A percentile compares a stretch with the other conserved stretches of the same genome.
Conservation (phyloP, 2,329 filamentous ascomycete genomes). For the Pseudogymnoascus sp. region DNA sequence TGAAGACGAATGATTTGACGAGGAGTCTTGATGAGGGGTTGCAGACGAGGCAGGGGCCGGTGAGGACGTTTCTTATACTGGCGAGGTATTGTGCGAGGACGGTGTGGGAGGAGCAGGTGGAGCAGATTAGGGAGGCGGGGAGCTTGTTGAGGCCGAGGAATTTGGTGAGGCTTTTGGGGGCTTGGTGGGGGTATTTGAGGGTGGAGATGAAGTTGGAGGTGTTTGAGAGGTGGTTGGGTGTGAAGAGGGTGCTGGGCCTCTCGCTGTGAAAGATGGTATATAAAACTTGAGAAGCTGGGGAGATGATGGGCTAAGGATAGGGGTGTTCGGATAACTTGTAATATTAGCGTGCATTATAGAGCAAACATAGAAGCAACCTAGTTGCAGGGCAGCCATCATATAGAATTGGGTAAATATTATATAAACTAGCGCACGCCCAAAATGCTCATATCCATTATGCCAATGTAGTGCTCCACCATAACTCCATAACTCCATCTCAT, state of each 20-base stretch:
- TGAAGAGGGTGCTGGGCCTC: conserved; percentile 43
- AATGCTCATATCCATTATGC: neutral
- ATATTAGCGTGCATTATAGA: conserved; percentile 10
- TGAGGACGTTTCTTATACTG: conserved; percentile 61
- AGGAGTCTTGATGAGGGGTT: conserved; percentile 88
- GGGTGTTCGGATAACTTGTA: neutral
- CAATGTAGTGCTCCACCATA: neutral
- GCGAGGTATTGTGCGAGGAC: conserved; percentile 62
- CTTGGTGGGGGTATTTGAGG: conserved; percentile 52
- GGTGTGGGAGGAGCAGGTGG: conserved; percentile 59
- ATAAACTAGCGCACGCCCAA: neutral
- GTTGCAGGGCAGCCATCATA: neutral
- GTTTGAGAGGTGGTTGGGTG: conserved; percentile 56
- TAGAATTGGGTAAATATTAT: neutral
- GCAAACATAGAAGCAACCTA: conserved; percentile 4
- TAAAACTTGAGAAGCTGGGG: neutral
- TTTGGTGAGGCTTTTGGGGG: conserved; percentile 46
- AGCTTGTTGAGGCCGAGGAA: conserved; percentile 56
- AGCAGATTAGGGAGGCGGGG: conserved; percentile 47
- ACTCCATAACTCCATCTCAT: neutral
- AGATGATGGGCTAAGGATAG: neutral
- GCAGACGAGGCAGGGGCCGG: conserved; percentile 63
- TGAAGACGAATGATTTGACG: conserved; percentile 97
- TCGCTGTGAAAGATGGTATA: neutral
- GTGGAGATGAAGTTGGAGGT: conserved; percentile 58